Percentiles rank a stretch among this genome's conserved stretches.
phyloP scores from a whole-genome alignment of 345 rosid species.

The Rhodamnia argentea region DNA sequence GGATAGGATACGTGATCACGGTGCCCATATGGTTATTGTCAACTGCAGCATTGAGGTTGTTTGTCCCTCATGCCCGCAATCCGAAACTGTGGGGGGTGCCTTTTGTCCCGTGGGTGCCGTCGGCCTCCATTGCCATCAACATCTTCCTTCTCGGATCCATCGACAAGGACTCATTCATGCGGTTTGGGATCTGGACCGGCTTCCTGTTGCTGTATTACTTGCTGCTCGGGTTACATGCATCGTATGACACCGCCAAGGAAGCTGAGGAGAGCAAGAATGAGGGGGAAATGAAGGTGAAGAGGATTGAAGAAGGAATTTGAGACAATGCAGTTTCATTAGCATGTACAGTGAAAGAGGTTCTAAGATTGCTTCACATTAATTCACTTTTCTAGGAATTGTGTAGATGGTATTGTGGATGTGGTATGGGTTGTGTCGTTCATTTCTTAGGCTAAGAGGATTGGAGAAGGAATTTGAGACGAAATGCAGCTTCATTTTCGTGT shows the following conservation, averaged over 20 bases:
- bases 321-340: background rate
- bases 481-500: background rate
- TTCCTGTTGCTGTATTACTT: slow-evolving; percentile 50
- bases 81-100: slow-evolving; percentile 89
- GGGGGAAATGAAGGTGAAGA: slow-evolving; percentile 4
- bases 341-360: background rate
- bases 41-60: slow-evolving; percentile 23
- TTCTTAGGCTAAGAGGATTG: slow-evolving; percentile 10
- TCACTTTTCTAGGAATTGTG: too few species aligned
- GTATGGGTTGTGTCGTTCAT: too few species aligned
- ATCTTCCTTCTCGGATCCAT: slow-evolving; percentile 78
- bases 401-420: too few species aligned
- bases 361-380: background rate
- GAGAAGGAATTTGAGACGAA: slow-evolving; percentile 18
- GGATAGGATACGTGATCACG: slow-evolving; percentile 53
- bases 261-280: background rate
- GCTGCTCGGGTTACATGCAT: slow-evolving; percentile 63
- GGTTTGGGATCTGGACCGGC: slow-evolving; percentile 62
- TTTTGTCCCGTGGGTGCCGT: slow-evolving; percentile 82
- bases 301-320: slow-evolving; percentile 30
- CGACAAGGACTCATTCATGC: slow-evolving; percentile 33
- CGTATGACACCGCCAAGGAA: slow-evolving; percentile 48
- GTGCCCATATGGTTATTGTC: slow-evolving; percentile 50
- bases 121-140: slow-evolving; percentile 59
- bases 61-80: slow-evolving; percentile 56